Percentiles rank a stretch among this genome's conserved stretches.
Evolutionary conservation across 352 stramenopile species (phyloP).

Genomic region (Phytophthora tubulina): DNA sequence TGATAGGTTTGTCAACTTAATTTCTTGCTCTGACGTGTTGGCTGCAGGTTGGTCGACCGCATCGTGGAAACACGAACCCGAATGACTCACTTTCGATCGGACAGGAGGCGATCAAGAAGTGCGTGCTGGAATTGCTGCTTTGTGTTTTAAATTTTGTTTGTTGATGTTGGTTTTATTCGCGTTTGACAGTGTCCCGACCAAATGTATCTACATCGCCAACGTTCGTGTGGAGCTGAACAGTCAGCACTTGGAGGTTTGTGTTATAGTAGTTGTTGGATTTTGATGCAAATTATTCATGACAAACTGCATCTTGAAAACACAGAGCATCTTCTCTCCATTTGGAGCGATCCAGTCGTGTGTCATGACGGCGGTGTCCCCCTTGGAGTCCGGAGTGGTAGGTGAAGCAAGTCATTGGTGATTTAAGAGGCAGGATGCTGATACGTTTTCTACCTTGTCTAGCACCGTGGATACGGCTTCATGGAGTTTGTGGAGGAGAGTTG

Average conservation of each 20-base stretch:
- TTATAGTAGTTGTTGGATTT: neutral
- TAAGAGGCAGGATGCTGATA: neutral
- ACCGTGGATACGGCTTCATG: conserved; percentile 82
- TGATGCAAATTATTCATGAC: neutral
- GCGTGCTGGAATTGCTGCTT: conserved; percentile 1
- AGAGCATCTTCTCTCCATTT: conserved; percentile 88
- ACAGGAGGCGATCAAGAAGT: conserved; percentile 84
- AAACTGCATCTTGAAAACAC: neutral
- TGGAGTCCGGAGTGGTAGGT: conserved; percentile 62
- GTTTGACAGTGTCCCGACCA: conserved; percentile 62
- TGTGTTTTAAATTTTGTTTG: neutral
- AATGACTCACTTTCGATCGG: conserved; percentile 73
- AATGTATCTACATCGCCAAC: conserved; percentile 78
- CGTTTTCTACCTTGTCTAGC: conserved; percentile 30
- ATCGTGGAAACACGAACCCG: conserved; percentile 73
- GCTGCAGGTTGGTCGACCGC: conserved; percentile 73
- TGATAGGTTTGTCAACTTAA: neutral
- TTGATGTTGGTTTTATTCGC: conserved; percentile 16
- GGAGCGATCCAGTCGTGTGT: conserved; percentile 71
- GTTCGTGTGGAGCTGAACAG: conserved; percentile 82
- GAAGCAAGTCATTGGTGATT: conserved; percentile 4
- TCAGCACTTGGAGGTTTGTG: conserved; percentile 73
- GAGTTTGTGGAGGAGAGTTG: conserved; percentile 73
- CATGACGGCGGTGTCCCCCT: conserved; percentile 66
- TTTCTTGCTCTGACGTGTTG: neutral